Percentiles rank a stretch among this genome's conserved stretches.
phyloP scores from a whole-genome alignment of 306 rosid genomes.

The Quercus agrifolia region DNA sequence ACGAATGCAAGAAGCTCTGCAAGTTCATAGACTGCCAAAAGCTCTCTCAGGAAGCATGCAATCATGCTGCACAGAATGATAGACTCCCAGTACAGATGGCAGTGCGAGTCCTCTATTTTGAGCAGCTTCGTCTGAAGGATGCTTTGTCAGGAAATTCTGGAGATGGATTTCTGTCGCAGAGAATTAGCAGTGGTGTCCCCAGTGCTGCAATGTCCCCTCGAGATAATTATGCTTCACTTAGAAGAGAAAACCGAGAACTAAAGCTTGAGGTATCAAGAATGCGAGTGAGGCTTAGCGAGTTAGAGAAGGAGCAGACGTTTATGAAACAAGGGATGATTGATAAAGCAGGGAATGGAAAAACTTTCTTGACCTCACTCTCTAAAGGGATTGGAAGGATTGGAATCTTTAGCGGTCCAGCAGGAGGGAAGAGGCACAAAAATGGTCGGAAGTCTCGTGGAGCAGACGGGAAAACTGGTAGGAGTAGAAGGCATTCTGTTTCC shows the following conservation, averaged over 20 bases:
- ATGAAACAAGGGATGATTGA: constrained; percentile 88
- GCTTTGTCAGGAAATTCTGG: constrained; percentile 63
- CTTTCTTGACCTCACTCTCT: constrained; percentile 71
- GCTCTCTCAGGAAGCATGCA: constrained; percentile 90
- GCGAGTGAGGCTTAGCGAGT: constrained; percentile 85
- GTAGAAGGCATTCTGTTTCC: constrained; percentile 67
- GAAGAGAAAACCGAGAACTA: constrained; percentile 82
- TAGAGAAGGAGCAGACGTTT: constrained; percentile 80
- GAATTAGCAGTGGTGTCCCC: constrained; percentile 73
- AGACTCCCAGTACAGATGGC: constrained; percentile 74
- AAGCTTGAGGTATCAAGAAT: constrained; percentile 82
- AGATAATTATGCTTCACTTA: constrained; percentile 80
- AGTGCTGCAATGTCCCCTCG: constrained; percentile 91
- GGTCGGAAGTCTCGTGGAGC: constrained; percentile 50
- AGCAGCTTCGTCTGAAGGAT: constrained; percentile 78
- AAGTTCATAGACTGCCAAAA: constrained; percentile 76
- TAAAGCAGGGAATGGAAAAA: constrained; percentile 60
- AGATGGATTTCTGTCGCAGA: constrained; percentile 59
- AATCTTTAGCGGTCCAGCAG: constrained; percentile 59
- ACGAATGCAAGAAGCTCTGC: constrained; percentile 73
- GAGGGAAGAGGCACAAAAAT: constrained; percentile 57
- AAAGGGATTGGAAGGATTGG: constrained; percentile 78
- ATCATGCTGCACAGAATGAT: constrained; percentile 85
- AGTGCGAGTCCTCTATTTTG: constrained; percentile 73
- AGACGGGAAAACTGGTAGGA: constrained; percentile 69